A percentile compares a stretch with the other conserved stretches of the same genome.
These are phyloP conservation scores for Madurella mycetomatis DNA, from an alignment of 2,329 filamentous ascomycete species.

Conservation along the genomic window DNA sequence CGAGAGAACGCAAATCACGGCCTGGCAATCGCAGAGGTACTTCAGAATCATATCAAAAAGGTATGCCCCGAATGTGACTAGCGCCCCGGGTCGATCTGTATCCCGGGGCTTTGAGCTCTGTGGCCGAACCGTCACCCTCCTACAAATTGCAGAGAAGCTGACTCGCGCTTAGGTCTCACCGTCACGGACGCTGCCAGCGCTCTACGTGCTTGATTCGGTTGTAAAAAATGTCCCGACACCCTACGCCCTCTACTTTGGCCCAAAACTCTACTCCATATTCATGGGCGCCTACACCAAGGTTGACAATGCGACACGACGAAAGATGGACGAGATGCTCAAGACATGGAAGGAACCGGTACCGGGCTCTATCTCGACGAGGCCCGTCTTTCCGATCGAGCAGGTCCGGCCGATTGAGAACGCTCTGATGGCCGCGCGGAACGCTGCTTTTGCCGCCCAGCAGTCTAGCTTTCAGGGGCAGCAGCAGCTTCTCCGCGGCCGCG, in stretches of 20 bases:
- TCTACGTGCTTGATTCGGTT: constrained; percentile 96
- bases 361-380: constrained; percentile 85
- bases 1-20: constrained; percentile 97
- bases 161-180: constrained; percentile 65
- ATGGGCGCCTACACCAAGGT: constrained; percentile 95
- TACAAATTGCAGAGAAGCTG: constrained; percentile 15
- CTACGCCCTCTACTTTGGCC: constrained; percentile 91
- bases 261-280: constrained; percentile 87
- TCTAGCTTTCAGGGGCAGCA: constrained; percentile 52
- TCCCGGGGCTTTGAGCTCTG: not conserved
- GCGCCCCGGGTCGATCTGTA: not conserved
- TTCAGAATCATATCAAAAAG: constrained; percentile 91
- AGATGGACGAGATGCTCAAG: constrained; percentile 95
- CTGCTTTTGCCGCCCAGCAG: constrained; percentile 56
- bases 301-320: constrained; percentile 73
- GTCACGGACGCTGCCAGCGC: constrained; percentile 84
- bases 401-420: constrained; percentile 92
- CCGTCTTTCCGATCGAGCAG: constrained; percentile 83
- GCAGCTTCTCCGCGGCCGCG: constrained; percentile 49
- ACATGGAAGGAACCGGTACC: constrained; percentile 98
- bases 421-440: constrained; percentile 72
- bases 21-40: constrained; percentile 80
- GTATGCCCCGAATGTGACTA: constrained; percentile 54
- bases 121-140: too few relatives aligned
- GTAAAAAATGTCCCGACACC: constrained; percentile 98